Evolutionary conservation across 2,329 filamentous ascomycete species (phyloP).

Genomic region (Pyricularia sp.): DNA sequence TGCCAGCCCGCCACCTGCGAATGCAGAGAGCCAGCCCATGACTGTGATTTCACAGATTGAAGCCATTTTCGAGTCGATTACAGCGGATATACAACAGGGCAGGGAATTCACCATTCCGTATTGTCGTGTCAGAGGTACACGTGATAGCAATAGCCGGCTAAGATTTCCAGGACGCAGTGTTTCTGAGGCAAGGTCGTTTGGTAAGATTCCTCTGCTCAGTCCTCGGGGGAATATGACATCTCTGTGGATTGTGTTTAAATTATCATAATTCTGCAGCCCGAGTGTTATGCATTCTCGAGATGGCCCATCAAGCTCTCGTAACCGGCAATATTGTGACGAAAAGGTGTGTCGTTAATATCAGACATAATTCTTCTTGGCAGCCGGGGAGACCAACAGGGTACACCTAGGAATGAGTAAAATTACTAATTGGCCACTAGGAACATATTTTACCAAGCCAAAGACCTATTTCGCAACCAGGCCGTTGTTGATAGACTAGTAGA

Average conservation of each 20-base stretch:
- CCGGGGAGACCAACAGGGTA: neutral
- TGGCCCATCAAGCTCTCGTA: slow-evolving; percentile 49
- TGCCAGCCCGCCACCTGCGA: neutral
- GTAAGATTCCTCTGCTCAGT: neutral
- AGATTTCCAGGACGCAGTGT: neutral
- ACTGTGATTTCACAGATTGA: slow-evolving; percentile 45
- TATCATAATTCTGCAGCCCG: slow-evolving; percentile 25
- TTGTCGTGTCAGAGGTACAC: neutral
- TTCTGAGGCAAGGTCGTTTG: neutral
- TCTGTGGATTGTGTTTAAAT: neutral
- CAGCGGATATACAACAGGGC: slow-evolving; percentile 29
- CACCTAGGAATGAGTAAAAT: too few species aligned
- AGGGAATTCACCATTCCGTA: neutral
- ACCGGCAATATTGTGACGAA: slow-evolving; percentile 49
- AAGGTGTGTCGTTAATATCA: slow-evolving; percentile 31
- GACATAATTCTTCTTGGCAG: too few species aligned
- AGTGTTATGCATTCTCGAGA: slow-evolving; percentile 47
- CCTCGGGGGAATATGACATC: too few species aligned
- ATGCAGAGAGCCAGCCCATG: neutral
- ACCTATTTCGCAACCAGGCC: slow-evolving; percentile 59
- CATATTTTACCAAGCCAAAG: slow-evolving; percentile 69
- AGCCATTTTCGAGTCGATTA: slow-evolving; percentile 39
- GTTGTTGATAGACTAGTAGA: slow-evolving; percentile 66
- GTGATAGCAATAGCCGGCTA: slow-evolving; percentile 3
- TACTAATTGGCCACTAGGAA: slow-evolving; percentile 41